Evolutionary conservation across 371 early-diverging fungal species (phyloP).

Genomic region (Cladochytrium tenue): DNA sequence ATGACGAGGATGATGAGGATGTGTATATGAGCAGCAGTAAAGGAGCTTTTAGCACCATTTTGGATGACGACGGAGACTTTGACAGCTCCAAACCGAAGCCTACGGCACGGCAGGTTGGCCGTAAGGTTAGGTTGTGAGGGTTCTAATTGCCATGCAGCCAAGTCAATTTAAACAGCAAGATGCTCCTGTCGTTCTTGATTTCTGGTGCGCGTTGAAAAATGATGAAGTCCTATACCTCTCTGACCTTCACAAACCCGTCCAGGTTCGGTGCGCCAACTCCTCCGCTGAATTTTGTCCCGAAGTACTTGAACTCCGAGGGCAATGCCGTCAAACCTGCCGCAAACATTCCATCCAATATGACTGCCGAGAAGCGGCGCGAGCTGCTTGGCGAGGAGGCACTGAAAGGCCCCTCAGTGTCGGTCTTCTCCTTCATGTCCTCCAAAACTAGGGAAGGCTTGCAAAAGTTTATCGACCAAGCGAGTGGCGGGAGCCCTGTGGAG

Average conservation of each 20-base stretch:
- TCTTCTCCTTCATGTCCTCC: slow-evolving; percentile 72
- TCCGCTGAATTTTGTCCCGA: slow-evolving; percentile 18
- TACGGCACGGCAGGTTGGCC: background rate
- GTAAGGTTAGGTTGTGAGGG: background rate
- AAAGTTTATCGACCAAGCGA: slow-evolving; percentile 45
- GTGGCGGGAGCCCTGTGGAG: slow-evolving; percentile 13
- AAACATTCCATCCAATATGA: slow-evolving; percentile 14
- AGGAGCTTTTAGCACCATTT: background rate
- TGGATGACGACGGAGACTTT: background rate
- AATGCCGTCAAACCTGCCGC: slow-evolving; percentile 10
- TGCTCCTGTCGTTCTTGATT: too few species aligned
- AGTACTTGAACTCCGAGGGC: background rate
- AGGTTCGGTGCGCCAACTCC: slow-evolving; percentile 29
- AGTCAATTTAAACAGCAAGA: background rate
- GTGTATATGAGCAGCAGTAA: background rate
- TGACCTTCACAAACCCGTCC: background rate
- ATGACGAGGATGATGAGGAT: slow-evolving; percentile 45
- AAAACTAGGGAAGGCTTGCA: slow-evolving; percentile 70
- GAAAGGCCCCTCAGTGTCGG: slow-evolving; percentile 66
- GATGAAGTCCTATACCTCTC: background rate
- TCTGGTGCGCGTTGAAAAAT: background rate
- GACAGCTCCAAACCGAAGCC: background rate
- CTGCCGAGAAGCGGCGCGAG: slow-evolving; percentile 66
- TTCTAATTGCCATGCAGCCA: background rate
- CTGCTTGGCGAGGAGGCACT: slow-evolving; percentile 73